These are phyloP conservation scores for Cucumis hystrix DNA, from an alignment of 306 rosid genomes.

Conservation along the genomic window DNA sequence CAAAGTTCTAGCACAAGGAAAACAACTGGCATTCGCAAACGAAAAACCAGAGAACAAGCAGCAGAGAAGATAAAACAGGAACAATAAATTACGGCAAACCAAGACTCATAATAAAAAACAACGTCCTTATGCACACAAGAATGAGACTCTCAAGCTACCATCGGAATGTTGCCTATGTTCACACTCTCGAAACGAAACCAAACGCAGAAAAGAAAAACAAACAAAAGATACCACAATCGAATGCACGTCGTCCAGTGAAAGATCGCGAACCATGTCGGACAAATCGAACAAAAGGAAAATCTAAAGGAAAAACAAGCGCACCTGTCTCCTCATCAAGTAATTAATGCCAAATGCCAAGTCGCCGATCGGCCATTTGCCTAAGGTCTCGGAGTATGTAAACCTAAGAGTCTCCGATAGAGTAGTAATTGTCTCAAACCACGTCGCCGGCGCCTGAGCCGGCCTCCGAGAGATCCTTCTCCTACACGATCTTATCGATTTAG, in stretches of 20 bases:
- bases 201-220: not conserved
- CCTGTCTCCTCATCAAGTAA: constrained; percentile 90
- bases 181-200: not conserved
- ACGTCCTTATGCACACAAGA: not conserved
- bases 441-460: constrained; percentile 96
- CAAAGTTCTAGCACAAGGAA: not conserved
- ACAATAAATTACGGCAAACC: not conserved
- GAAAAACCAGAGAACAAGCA: not conserved
- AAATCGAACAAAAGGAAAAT: not conserved
- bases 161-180: not conserved
- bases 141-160: not conserved
- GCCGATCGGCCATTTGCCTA: constrained; percentile 97
- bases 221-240: not conserved
- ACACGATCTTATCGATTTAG: constrained; percentile 50
- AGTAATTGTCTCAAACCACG: constrained; percentile 60
- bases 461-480: constrained; percentile 62
- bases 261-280: not conserved
- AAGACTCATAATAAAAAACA: not conserved
- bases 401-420: constrained; percentile 80
- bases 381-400: constrained; percentile 77
- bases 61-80: not conserved
- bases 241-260: not conserved
- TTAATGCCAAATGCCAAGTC: constrained; percentile 97
- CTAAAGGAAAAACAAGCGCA: not conserved
- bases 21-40: not conserved